Evolutionary conservation across 371 early-diverging fungal species (phyloP).

Genomic region (Haplosporangium sp.): DNA sequence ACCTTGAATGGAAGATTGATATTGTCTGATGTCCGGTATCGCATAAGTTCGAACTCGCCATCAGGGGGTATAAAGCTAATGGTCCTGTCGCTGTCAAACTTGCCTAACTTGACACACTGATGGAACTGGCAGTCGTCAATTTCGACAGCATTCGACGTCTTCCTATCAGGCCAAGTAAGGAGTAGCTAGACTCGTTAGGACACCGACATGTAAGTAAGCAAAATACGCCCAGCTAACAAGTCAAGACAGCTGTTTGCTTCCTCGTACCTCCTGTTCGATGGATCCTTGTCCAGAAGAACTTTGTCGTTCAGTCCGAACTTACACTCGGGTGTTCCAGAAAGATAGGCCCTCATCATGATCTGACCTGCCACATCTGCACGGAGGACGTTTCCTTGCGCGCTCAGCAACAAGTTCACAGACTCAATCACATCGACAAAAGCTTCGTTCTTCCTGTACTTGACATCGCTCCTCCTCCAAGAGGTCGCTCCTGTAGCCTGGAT

Average conservation of each 20-base stretch:
- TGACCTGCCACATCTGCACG: constrained; percentile 72
- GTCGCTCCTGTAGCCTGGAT: constrained; percentile 93
- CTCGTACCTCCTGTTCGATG: constrained; percentile 46
- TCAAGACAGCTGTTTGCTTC: background rate
- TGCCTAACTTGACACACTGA: constrained; percentile 89
- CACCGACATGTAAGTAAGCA: background rate
- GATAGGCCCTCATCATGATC: constrained; percentile 81
- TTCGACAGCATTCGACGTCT: constrained; percentile 75
- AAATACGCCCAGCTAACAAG: background rate
- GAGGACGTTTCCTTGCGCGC: constrained; percentile 77
- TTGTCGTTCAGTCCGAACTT: constrained; percentile 89
- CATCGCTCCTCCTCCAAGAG: constrained; percentile 89
- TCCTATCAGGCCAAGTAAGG: constrained; percentile 20
- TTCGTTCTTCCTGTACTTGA: constrained; percentile 92
- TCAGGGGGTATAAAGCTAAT: constrained; percentile 93
- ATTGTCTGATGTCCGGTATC: constrained; percentile 89
- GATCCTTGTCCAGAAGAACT: constrained; percentile 79
- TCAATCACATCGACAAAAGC: constrained; percentile 93
- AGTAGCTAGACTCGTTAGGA: background rate
- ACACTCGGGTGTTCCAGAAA: constrained; percentile 83
- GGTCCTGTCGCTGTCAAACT: constrained; percentile 83
- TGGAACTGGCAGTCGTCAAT: constrained; percentile 94
- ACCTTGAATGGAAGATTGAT: constrained; percentile 88
- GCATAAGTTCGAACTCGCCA: constrained; percentile 95
- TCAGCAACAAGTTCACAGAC: constrained; percentile 86